These are phyloP conservation scores for Spiraea crenata DNA, from an alignment of 331 rosid species.

Conservation along the genomic window DNA sequence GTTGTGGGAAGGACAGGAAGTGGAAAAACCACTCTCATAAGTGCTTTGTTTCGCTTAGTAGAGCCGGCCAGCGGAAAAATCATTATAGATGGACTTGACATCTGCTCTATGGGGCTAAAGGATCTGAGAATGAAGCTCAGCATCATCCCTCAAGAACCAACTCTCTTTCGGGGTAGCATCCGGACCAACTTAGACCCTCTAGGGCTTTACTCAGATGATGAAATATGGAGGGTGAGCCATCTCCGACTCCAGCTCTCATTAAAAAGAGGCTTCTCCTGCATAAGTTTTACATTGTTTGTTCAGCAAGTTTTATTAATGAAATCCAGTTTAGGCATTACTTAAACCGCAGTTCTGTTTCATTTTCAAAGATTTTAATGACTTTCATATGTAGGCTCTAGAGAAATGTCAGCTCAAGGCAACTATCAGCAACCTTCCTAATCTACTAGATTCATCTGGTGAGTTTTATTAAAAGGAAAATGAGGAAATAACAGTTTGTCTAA, in stretches of 20 bases:
- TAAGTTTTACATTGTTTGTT: background rate
- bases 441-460: slow-evolving; percentile 72
- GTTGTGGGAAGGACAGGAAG: slow-evolving; percentile 96
- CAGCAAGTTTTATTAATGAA: background rate
- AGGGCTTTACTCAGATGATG: slow-evolving; percentile 68
- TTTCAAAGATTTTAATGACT: background rate
- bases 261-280: background rate
- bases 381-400: slow-evolving; percentile 61
- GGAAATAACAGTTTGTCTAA: too few species aligned
- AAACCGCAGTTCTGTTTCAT: slow-evolving; percentile 1
- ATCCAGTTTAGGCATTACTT: background rate
- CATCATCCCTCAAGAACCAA: slow-evolving; percentile 86
- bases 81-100: slow-evolving; percentile 57
- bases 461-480: background rate
- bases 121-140: slow-evolving; percentile 74
- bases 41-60: slow-evolving; percentile 79
- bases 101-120: slow-evolving; percentile 66
- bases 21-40: slow-evolving; percentile 75
- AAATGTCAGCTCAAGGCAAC: slow-evolving; percentile 78
- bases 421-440: slow-evolving; percentile 54
- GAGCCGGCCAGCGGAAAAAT: slow-evolving; percentile 70
- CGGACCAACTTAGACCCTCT: slow-evolving; percentile 79
- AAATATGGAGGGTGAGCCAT: slow-evolving; percentile 63
- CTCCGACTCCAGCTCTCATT: background rate
- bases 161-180: slow-evolving; percentile 73